A percentile compares a stretch with the other conserved stretches of the same genome.
phyloP scores from a whole-genome alignment of 345 rosid genomes.

The Jatropha curcas region DNA sequence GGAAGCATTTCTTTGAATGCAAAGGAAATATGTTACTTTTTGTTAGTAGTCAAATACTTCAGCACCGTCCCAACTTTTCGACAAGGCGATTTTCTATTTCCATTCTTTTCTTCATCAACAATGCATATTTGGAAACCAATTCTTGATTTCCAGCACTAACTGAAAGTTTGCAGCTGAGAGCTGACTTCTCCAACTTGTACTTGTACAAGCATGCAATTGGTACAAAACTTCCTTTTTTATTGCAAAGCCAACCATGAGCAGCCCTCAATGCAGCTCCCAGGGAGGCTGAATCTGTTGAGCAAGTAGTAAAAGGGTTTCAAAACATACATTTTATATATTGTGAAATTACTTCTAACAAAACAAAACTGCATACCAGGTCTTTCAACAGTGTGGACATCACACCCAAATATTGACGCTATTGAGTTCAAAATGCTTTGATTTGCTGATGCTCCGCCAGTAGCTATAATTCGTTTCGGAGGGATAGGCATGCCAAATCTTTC shows the following conservation, averaged over 20 bases:
- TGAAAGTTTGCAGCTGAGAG: constrained; percentile 67
- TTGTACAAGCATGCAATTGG: constrained; percentile 62
- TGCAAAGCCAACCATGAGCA: constrained; percentile 90
- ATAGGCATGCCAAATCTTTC: constrained; percentile 91
- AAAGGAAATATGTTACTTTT: too few species aligned
- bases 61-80: constrained; percentile 37
- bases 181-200: constrained; percentile 62
- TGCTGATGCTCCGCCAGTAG: constrained; percentile 92
- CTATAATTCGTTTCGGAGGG: constrained; percentile 82
- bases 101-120: constrained; percentile 70
- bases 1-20: too few species aligned
- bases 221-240: constrained; percentile 59
- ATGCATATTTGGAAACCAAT: constrained; percentile 49
- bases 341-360: neutral
- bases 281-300: constrained; percentile 76
- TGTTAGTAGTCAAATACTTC: too few species aligned
- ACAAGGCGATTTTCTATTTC: constrained; percentile 72
- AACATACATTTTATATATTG: neutral
- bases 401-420: constrained; percentile 73
- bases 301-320: neutral
- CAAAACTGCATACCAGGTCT: constrained; percentile 57
- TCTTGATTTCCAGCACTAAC: constrained; percentile 50
- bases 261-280: constrained; percentile 94
- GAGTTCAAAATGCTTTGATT: constrained; percentile 62
- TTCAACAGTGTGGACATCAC: constrained; percentile 77